Evolutionary conservation across 257 asterid genomes (phyloP), one percentile per base, ranked within the genome.

Genomic region (Nicotiana attenuata): DNA sequence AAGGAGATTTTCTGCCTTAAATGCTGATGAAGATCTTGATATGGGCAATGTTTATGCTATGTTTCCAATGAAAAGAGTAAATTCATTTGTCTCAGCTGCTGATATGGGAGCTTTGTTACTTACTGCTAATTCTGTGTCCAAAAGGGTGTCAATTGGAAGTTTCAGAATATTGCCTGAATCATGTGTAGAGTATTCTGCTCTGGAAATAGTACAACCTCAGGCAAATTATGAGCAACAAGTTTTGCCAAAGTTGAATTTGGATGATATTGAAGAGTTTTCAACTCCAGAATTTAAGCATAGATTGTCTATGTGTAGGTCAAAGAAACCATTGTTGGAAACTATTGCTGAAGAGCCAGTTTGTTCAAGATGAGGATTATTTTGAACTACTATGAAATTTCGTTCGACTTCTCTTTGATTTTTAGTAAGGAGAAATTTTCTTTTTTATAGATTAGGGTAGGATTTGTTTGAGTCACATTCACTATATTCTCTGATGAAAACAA

Each of bases 1-100:
- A 3, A 87, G 86, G 22, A 81, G 98, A 53, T 95, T 95, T 67
- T 76, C 88, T 24, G 94, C 98, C 0, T 81, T 95, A 14, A 91
- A 85, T 66, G 98, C 98, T 2, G 98, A 95, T 5, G 98, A 95
- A 61, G 98, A 95, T 78, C 90, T 93, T 63, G 98, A 95, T 57
- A 85, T 89, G 41, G 93, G 90, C 9, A 86, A 84, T 50, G 97
- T 80, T 2, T 95, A 93, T 84, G 92, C 85, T 17, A 84, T 93
- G 84, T 93, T 95, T 20, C 93, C 95, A 7, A 95, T 95, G 98
- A 88, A 80, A 65, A 89, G 93, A 33, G 76, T 93, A 80, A 91
- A 91, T 81, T 85, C 97, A 68, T 65, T 85, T 57, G 94, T 91
- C 53, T 87, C 84, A 75, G 92, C 95, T 41, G 92, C 92, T 68